Evolutionary conservation across 139 green algal species (phyloP).

Genomic region (Closterium sp.): DNA sequence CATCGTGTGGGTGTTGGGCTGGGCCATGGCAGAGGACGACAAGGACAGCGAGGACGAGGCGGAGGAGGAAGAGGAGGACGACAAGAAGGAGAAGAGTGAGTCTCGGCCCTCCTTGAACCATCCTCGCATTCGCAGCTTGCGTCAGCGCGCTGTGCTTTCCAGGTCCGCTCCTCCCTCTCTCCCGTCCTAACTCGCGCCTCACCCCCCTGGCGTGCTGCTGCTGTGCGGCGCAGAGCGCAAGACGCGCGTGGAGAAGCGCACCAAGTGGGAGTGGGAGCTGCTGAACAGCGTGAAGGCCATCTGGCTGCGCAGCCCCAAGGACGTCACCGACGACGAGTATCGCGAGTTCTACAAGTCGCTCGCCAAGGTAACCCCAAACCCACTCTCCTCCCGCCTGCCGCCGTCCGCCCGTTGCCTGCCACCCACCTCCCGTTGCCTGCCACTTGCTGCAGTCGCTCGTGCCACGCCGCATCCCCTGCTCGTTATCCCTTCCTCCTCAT

Average conservation of each 20-base stretch:
- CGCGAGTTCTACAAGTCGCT: conserved; percentile 95
- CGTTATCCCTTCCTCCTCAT: not conserved
- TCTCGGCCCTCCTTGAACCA: not conserved
- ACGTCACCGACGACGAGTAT: conserved; percentile 93
- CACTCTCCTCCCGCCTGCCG: not conserved
- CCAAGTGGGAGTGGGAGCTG: conserved; percentile 84
- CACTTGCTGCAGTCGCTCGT: not conserved
- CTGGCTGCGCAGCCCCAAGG: conserved; percentile 85
- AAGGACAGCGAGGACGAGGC: conserved; percentile 43
- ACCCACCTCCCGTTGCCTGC: not conserved
- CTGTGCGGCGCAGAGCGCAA: conserved; percentile 51
- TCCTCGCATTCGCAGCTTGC: no score
- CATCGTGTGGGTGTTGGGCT: conserved; percentile 65
- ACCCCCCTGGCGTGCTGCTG: not conserved
- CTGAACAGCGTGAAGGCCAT: conserved; percentile 95
- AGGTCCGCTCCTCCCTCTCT: not conserved
- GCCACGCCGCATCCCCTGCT: not conserved
- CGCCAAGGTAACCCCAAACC: conserved; percentile 63
- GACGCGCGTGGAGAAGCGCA: conserved; percentile 81
- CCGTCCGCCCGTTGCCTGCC: not conserved
- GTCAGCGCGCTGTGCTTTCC: no score
- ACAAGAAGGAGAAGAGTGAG: not conserved
- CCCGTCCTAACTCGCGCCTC: no score
- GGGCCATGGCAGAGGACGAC: not conserved
- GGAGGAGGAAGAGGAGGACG: conserved; percentile 48